These are phyloP conservation scores for Zymoseptoria tritici DNA, from an alignment of 2,329 filamentous ascomycete genomes.

Conservation along the genomic window DNA sequence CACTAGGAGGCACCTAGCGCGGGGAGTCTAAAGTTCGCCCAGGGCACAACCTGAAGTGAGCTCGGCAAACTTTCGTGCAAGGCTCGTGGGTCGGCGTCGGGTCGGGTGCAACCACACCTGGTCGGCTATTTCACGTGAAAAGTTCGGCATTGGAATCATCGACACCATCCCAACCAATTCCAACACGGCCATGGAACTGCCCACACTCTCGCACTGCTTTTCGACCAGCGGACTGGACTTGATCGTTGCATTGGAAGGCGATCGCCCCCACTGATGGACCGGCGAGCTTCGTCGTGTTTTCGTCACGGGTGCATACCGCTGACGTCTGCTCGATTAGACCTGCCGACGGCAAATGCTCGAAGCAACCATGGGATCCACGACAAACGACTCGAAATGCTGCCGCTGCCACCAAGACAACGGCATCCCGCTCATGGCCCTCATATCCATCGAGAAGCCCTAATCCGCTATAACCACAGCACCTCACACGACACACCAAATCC, in stretches of 20 bases:
- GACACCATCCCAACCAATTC: neutral
- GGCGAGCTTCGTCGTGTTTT: too few relatives aligned
- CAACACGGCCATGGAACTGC: neutral
- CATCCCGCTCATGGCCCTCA: neutral
- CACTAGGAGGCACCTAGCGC: too few relatives aligned
- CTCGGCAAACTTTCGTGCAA: neutral
- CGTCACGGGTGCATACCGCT: too few relatives aligned
- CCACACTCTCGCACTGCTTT: neutral
- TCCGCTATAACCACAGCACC: neutral
- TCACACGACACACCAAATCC: neutral
- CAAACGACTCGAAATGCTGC: neutral
- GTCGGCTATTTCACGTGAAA: neutral
- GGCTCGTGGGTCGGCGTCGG: neutral
- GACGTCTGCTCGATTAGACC: neutral
- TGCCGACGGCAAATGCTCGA: neutral
- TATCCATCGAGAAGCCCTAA: neutral
- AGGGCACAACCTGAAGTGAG: too few relatives aligned
- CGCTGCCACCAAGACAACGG: neutral
- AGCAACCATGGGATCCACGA: neutral
- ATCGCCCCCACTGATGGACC: too few relatives aligned
- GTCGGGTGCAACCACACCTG: neutral
- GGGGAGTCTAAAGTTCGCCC: neutral
- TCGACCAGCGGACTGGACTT: neutral
- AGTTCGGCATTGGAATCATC: neutral
- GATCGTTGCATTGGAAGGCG: neutral